These are phyloP conservation scores for Raffaelea arxii DNA, from an alignment of 2,329 filamentous ascomycete species.

Conservation along the genomic window DNA sequence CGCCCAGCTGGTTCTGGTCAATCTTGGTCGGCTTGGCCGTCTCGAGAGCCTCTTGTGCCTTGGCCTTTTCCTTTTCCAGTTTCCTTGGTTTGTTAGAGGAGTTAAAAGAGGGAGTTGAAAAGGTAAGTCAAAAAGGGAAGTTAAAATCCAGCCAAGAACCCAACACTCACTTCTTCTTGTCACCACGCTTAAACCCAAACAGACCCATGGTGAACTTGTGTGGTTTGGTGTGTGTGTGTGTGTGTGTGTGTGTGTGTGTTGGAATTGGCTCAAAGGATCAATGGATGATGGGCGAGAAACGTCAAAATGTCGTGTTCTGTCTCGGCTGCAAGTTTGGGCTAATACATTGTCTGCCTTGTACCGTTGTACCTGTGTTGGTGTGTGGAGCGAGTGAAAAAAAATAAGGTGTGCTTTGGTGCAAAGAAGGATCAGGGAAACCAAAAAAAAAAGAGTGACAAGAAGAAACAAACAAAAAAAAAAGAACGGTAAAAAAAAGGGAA, in stretches of 20 bases:
- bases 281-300: too few species aligned
- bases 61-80: conserved; percentile 18
- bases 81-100: conserved; percentile 13
- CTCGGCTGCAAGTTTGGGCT: too few species aligned
- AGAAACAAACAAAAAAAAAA: neutral
- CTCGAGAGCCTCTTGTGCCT: conserved; percentile 11
- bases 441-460: neutral
- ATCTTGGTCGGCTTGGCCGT: conserved; percentile 18
- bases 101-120: neutral
- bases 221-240: too few species aligned
- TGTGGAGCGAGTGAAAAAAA: neutral
- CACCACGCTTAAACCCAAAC: conserved; percentile 45
- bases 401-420: neutral
- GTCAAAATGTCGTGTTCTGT: too few species aligned
- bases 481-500: neutral
- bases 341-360: too few species aligned
- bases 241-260: too few species aligned
- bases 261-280: too few species aligned
- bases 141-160: too few species aligned
- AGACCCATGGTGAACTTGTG: conserved; percentile 44
- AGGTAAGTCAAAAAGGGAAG: conserved; percentile 10
- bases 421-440: neutral
- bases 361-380: too few species aligned
- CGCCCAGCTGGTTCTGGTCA: conserved; percentile 23
- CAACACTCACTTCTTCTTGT: conserved; percentile 51